Evolutionary conservation across 2,329 filamentous ascomycete species (phyloP), one percentile per base, ranked within the genome.

Genomic region (Bipolaris cookei): DNA sequence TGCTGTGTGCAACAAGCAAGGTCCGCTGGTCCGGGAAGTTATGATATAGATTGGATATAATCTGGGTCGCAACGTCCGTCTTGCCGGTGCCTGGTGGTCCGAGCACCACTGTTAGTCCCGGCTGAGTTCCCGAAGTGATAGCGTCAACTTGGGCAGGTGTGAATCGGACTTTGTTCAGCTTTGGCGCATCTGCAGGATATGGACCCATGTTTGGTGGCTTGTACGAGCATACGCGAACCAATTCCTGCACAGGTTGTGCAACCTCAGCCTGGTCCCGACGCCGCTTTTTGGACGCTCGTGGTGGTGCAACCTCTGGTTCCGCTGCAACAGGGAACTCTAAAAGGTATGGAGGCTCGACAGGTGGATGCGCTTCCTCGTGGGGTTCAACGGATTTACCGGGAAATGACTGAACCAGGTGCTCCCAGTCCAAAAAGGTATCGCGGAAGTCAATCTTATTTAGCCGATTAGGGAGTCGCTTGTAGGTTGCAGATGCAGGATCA

Each of bases 11-110:
- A 62, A 99, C 87, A 38, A 99, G 86, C 16, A 99, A 81, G 0
- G 95, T 99, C 67, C 92, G 90, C 76, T 99, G 92, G 62, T 89
- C 83, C 6, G 95, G 93, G 74, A 97, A 99, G 78, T 98, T 97
- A 81, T 98, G 94, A 73, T 99, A 99, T 67, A 99, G 90, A 76
- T 98, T 97, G 80, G 91, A 97, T 79, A 99, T 99, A 74, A 98
- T 96, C 76, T 99, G 95, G 4, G 94, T 97, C 45, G 92, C 93
- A 51, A 99, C 95, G 77, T 99, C 95, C n/a, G 95, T 99, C 81
- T 99, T 99, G 61, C 96, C 95, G 6, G 95, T 99, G 52, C 95
- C 95, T 6, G 95, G 95, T 51, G 95, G 95, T 1, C 95, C 95
- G 61, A 99, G 91, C 66, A 99, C 90, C 45, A 99, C 86, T 1